Conservation (phyloP, 106 monocot genomes). For the Chionographis japonica region DNA sequence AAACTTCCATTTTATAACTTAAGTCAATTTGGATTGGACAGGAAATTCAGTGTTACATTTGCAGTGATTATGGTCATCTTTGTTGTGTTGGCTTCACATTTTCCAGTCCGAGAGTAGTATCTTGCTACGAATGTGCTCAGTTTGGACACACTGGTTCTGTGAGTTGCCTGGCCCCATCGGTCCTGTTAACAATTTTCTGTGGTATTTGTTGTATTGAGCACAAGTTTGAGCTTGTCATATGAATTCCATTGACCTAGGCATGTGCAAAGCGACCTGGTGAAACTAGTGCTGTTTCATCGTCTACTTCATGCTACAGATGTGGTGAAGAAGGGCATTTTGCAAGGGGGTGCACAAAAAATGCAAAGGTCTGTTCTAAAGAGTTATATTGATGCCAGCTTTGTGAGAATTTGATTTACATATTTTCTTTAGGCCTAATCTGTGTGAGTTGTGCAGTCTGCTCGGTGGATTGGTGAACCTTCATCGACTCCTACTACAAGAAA, state of each 20-base stretch:
- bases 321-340: conserved; percentile 97
- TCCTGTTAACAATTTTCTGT: not conserved
- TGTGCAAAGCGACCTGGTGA: conserved; percentile 67
- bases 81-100: conserved; percentile 64
- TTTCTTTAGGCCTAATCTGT: conserved; percentile 1
- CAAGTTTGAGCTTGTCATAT: conserved; percentile 1
- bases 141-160: conserved; percentile 81
- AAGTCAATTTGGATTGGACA: conserved; percentile 23
- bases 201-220: not conserved
- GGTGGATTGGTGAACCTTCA: conserved; percentile 13
- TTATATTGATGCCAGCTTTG: too few relatives aligned
- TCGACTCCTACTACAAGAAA: conserved; percentile 17
- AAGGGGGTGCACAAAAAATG: conserved; percentile 59
- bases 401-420: too few relatives aligned
- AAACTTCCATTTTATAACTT: too few relatives aligned
- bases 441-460: conserved; percentile 27
- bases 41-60: conserved; percentile 91
- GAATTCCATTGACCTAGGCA: conserved; percentile 39
- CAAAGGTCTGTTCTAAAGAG: conserved; percentile 36
- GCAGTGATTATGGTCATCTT: conserved; percentile 77
- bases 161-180: conserved; percentile 14
- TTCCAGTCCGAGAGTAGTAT: conserved; percentile 40
- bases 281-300: conserved; percentile 5
- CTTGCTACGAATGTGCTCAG: conserved; percentile 83
- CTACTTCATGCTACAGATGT: conserved; percentile 70